Base-by-base conservation (phyloP, 75 land plant species). In the Isoetes taiwanensis region DNA sequence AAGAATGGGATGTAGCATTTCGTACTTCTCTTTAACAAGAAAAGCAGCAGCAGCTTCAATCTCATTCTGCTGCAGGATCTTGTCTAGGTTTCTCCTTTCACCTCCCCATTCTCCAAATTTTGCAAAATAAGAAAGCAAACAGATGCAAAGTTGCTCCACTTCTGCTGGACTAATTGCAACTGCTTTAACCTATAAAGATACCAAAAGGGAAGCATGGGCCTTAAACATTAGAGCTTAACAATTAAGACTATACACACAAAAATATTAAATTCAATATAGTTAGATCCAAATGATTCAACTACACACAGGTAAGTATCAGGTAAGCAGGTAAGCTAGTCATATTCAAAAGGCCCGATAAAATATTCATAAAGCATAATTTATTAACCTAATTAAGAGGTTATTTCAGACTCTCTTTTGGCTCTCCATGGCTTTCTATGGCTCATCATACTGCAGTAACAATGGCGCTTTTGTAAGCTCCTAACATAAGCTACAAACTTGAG, bases 21-120 rank as follows among this genome's bases (percentile, higher is more conserved):
- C 64, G 30, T 71, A 65, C 48, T 78, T 73, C 64, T 78, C 70
- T 54, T 81, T 72, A 0, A 78, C 78, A 43, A 84, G 76, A 62
- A 57, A 59, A 3, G 46, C 30, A 0, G 64, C 78, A 48, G 83
- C 63, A 10, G 31, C 54, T n/a, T 19, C 62, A 41, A 84, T 66
- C 76, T 74, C 71, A 56, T 75, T 76, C 16, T 26, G 28, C 42
- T 84, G 64, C 58, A 84, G 56, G 57, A 68, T 72, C 34, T 69
- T 69, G 61, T 84, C 85, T 54, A 39, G 82, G 79, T 53, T 56
- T 58, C 43, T 82, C 83, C 31, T 79, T 61, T 56, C 79, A 82
- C 67, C 37, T 50, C 0, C 78, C 33, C 25, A 79, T 68, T 21
- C 75, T 56, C 34, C 78, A 64, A 34, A 71, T 33, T 56, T 77